Evolutionary conservation across 768 basidiomycete genomes (phyloP).

Genomic region (Leccinum subgranulosum): DNA sequence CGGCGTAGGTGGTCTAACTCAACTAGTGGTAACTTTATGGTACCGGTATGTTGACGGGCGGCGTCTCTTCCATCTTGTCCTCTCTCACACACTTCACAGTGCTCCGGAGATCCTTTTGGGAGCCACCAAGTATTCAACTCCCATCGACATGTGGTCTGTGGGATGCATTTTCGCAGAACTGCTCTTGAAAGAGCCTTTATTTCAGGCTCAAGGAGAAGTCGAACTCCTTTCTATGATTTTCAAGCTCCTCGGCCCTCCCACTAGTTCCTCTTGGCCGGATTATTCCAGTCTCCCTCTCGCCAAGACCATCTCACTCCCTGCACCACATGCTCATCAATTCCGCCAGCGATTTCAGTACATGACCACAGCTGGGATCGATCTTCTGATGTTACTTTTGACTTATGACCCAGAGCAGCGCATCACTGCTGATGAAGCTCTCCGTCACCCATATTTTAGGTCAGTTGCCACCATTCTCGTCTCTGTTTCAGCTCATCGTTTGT

Average conservation of each 20-base stretch:
- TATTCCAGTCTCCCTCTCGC: constrained; percentile 76
- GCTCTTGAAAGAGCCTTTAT: constrained; percentile 92
- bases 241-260: constrained; percentile 92
- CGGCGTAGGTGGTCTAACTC: constrained; percentile 95
- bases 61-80: constrained; percentile 7
- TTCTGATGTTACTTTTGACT: constrained; percentile 75
- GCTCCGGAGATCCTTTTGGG: constrained; percentile 96
- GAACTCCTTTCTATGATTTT: constrained; percentile 94
- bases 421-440: constrained; percentile 83
- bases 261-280: constrained; percentile 81
- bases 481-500: background rate
- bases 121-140: constrained; percentile 89
- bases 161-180: constrained; percentile 98
- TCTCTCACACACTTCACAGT: constrained; percentile 38
- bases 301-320: constrained; percentile 72
- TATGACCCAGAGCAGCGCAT: constrained; percentile 90
- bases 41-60: constrained; percentile 67
- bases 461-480: background rate
- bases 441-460: constrained; percentile 90
- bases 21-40: constrained; percentile 97
- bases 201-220: constrained; percentile 93
- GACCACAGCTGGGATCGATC: constrained; percentile 78
- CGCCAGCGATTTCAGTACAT: constrained; percentile 86
- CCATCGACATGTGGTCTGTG: constrained; percentile 98
- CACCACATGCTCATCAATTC: constrained; percentile 71